Percentiles rank a stretch among this genome's conserved stretches.
These are phyloP conservation scores for Colletotrichum musicola DNA, from an alignment of 2,329 filamentous ascomycete genomes.

Conservation along the genomic window DNA sequence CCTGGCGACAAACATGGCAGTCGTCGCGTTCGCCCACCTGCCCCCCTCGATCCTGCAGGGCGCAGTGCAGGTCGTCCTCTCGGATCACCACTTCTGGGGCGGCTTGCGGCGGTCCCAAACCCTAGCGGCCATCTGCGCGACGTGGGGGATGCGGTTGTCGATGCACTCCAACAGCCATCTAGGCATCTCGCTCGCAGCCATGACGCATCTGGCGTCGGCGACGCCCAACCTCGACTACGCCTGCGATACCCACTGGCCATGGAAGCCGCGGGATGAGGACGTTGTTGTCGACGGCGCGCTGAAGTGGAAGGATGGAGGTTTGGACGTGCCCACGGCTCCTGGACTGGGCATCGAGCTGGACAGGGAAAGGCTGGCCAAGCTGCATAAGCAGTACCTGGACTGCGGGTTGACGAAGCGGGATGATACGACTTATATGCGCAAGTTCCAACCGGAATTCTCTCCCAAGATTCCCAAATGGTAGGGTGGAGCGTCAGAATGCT, in stretches of 20 bases:
- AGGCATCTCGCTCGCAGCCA: conserved; percentile 57
- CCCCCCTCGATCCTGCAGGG: conserved; percentile 53
- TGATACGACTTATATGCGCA: conserved; percentile 53
- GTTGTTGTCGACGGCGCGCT: conserved; percentile 53
- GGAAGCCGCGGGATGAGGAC: conserved; percentile 57
- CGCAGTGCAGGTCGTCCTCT: conserved; percentile 56
- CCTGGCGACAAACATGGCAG: conserved; percentile 58
- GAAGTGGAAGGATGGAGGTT: conserved; percentile 51
- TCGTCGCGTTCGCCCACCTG: conserved; percentile 55
- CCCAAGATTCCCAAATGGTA: conserved; percentile 50
- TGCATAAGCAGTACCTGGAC: conserved; percentile 54
- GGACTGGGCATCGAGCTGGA: conserved; percentile 55
- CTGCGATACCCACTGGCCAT: conserved; percentile 59
- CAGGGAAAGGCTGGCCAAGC: conserved; percentile 48
- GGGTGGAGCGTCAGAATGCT: background rate
- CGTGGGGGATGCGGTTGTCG: conserved; percentile 55
- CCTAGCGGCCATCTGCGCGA: conserved; percentile 53
- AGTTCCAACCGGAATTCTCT: conserved; percentile 51
- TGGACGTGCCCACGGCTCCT: conserved; percentile 50
- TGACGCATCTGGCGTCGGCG: conserved; percentile 57
- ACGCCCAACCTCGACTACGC: conserved; percentile 57
- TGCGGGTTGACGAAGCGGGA: conserved; percentile 53
- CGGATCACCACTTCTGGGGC: conserved; percentile 59
- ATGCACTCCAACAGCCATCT: conserved; percentile 60
- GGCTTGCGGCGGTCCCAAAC: conserved; percentile 55